Evolutionary conservation across 73 alveolate species (phyloP).

Genomic region (Effrenium voratum): DNA sequence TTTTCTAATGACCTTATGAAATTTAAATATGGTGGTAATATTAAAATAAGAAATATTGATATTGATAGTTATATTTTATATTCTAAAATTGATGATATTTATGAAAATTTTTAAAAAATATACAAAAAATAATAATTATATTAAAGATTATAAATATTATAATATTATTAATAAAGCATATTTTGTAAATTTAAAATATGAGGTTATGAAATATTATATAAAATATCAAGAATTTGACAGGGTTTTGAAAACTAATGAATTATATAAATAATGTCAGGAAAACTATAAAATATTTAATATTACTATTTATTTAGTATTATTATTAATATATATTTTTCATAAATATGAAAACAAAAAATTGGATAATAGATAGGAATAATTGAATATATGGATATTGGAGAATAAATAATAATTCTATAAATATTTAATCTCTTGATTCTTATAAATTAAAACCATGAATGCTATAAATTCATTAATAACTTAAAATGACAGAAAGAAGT

Average conservation of each 20-base stretch:
- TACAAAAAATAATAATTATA: background rate
- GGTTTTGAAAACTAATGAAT: background rate
- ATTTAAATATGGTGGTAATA: background rate
- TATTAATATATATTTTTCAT: background rate
- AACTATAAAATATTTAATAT: background rate
- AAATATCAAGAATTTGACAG: background rate
- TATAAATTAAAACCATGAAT: background rate
- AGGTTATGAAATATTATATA: background rate
- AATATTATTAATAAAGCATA: background rate
- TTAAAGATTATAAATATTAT: background rate
- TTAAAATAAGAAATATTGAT: no score
- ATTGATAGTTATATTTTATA: no score
- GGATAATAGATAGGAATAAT: background rate
- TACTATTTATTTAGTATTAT: background rate
- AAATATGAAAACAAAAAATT: background rate
- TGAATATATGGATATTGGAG: background rate
- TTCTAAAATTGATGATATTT: no score
- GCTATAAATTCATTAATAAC: background rate
- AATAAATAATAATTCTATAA: background rate
- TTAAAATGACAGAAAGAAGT: background rate
- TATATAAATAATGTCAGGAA: background rate
- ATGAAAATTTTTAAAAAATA: background rate
- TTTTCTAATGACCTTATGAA: no score
- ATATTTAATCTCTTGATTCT: background rate
- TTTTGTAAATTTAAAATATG: background rate